A percentile compares a stretch with the other conserved stretches of the same genome.
These are phyloP conservation scores for Cercophora sp. DNA, from an alignment of 495 filamentous ascomycete species.

Conservation along the genomic window DNA sequence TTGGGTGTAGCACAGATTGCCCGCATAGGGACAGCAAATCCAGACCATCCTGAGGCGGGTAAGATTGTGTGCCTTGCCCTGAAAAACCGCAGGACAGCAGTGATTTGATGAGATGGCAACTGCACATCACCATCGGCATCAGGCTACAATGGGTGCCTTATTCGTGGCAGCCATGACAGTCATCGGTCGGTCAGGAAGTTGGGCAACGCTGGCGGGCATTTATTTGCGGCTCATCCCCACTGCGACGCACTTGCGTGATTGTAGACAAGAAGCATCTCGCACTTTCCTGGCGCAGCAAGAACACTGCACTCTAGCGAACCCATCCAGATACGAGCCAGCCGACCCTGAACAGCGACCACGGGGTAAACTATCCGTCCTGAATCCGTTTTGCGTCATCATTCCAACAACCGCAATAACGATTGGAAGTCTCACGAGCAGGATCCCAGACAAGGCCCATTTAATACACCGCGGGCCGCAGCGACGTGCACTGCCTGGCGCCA, in stretches of 20 bases:
- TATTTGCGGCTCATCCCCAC: not conserved
- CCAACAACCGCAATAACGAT: slow-evolving; percentile 1
- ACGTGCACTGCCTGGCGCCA: not conserved
- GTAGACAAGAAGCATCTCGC: not conserved
- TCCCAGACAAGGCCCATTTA: slow-evolving; percentile 3
- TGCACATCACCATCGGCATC: not conserved
- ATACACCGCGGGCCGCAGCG: slow-evolving; percentile 1
- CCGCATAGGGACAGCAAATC: not conserved
- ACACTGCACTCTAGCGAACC: too few relatives aligned
- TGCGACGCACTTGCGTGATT: not conserved
- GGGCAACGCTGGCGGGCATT: not conserved
- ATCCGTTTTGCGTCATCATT: slow-evolving; percentile 4
- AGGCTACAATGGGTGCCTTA: not conserved
- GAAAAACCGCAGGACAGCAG: not conserved
- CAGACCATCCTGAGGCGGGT: too few relatives aligned
- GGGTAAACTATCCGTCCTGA: not conserved
- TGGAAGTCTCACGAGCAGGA: slow-evolving; percentile 6
- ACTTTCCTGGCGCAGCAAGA: not conserved
- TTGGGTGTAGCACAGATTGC: not conserved
- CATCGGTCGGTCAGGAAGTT: not conserved
- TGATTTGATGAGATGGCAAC: not conserved
- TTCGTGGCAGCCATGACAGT: not conserved
- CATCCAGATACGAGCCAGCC: not conserved
- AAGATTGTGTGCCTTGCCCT: too few relatives aligned
- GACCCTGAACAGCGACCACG: not conserved